Base-by-base conservation (phyloP, 1,284 basidiomycete species). In the Boletus calvinii region DNA sequence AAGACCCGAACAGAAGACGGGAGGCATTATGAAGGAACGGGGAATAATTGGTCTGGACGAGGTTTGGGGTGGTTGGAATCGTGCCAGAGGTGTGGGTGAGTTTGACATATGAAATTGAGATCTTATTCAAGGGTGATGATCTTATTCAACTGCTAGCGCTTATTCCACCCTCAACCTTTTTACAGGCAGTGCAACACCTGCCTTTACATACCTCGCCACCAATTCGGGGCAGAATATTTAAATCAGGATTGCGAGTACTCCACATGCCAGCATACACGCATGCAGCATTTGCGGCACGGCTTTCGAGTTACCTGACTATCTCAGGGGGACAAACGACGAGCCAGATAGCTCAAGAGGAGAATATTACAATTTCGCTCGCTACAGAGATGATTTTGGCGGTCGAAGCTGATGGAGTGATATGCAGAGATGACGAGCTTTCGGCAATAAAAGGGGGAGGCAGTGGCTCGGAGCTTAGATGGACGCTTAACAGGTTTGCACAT, bases 51-150 rank as follows among this genome's bases (percentile, higher is more conserved):
- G 88, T 0, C 74, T 98, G 17, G 96, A 99, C 68, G 94, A 98
- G 68, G 89, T 94, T 0, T 99, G 96, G 96, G 94, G 94, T 39
- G 82, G 91, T 1, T 99, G 96, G 96, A 98, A 98, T 70, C 85
- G 96, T 47, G 94, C 93, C 2, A 76, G 96, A 53, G 96, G 96
- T 46, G 88, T 98, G 46, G 87, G 94, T 94, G 65, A 67, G 92
- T 58, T 5, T 1, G 9, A n/a, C 1, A 32, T 24, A 35, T 11
- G 30, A 45, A 22, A 47, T 22, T 22, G 39, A 31, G 18, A 46
- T 22, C 26, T 41, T 29, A 30, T 32, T 6, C 29, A 41, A 36
- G 37, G 35, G 43, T 30, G 38, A 46, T 34, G 13, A 24, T 22
- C 45, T 39, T 18, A 46, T 35, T 32, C 29, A 5, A 43, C 36